Evolutionary conservation across 192 early-diverging fungal species (phyloP).

Genomic region (Backusella circina): DNA sequence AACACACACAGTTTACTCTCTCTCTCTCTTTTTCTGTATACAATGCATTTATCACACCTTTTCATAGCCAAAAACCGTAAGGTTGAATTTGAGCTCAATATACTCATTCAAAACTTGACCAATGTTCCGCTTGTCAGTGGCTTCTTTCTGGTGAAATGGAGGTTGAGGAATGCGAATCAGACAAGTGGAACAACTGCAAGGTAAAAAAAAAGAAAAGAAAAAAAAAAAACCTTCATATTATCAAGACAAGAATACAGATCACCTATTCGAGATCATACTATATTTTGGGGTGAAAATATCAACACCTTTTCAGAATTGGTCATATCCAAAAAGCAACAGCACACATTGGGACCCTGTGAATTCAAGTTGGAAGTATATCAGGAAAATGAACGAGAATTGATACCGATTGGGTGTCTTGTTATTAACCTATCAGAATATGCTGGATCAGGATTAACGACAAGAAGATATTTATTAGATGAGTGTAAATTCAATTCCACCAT

Average conservation of each 20-base stretch:
- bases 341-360: slow-evolving; percentile 69
- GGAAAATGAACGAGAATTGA: slow-evolving; percentile 53
- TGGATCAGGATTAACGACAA: slow-evolving; percentile 40
- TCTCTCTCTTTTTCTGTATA: too few relatives aligned
- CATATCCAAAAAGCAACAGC: slow-evolving; percentile 60
- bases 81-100: slow-evolving; percentile 57
- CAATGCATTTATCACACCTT: slow-evolving; percentile 48
- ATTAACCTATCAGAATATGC: slow-evolving; percentile 82
- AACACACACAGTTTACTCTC: not conserved
- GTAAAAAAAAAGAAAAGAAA: slow-evolving; percentile 17
- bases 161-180: slow-evolving; percentile 43
- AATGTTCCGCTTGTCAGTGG: slow-evolving; percentile 81
- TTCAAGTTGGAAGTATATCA: slow-evolving; percentile 59
- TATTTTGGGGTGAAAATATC: slow-evolving; percentile 61
- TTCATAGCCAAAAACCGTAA: slow-evolving; percentile 73
- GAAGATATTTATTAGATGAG: slow-evolving; percentile 63
- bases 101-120: slow-evolving; percentile 71
- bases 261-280: slow-evolving; percentile 34
- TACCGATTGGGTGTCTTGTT: slow-evolving; percentile 61
- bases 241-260: too few relatives aligned
- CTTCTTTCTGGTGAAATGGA: slow-evolving; percentile 81
- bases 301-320: slow-evolving; percentile 52
- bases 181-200: slow-evolving; percentile 32
- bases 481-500: slow-evolving; percentile 76
- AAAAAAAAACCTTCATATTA: too few relatives aligned